Evolutionary conservation across 257 asterid species (phyloP).

Genomic region (Przewalskia tangutica): DNA sequence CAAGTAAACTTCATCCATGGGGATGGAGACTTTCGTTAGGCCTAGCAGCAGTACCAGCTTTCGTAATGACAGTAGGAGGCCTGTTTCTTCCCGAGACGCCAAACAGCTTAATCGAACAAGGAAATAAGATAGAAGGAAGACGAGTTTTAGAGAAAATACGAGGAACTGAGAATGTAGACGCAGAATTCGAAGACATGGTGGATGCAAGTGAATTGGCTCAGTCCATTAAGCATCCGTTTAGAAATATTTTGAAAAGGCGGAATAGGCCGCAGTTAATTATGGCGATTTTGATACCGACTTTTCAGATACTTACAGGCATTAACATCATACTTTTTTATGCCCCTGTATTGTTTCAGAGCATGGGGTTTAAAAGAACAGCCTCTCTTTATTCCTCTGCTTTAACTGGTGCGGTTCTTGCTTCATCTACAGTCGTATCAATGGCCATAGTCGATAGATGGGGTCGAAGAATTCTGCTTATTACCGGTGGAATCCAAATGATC

Average conservation of each 20-base stretch:
- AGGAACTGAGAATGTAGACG: slow-evolving; percentile 59
- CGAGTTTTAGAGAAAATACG: slow-evolving; percentile 47
- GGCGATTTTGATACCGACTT: slow-evolving; percentile 76
- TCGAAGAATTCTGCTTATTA: slow-evolving; percentile 47
- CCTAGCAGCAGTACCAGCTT: slow-evolving; percentile 67
- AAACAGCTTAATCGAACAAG: slow-evolving; percentile 67
- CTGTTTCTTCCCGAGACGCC: slow-evolving; percentile 77
- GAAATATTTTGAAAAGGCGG: slow-evolving; percentile 45
- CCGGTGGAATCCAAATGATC: slow-evolving; percentile 67
- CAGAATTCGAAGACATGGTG: slow-evolving; percentile 57
- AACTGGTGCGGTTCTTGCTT: slow-evolving; percentile 69
- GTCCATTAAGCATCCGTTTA: slow-evolving; percentile 55
- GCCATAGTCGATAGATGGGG: slow-evolving; percentile 63
- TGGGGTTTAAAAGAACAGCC: slow-evolving; percentile 59
- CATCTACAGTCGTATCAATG: slow-evolving; percentile 62
- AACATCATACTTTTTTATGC: slow-evolving; percentile 79
- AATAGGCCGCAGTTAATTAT: slow-evolving; percentile 64
- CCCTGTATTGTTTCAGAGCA: slow-evolving; percentile 67
- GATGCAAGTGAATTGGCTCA: slow-evolving; percentile 73
- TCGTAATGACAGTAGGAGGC: slow-evolving; percentile 61
- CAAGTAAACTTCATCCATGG: slow-evolving; percentile 60
- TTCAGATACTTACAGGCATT: slow-evolving; percentile 78
- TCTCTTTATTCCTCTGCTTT: slow-evolving; percentile 67
- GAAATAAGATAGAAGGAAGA: slow-evolving; percentile 30
- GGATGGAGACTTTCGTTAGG: slow-evolving; percentile 90